A percentile compares a stretch with the other conserved stretches of the same genome.
These are phyloP conservation scores for Aegilops longissima DNA, from an alignment of 176 grass and related monocot genomes.

Conservation along the genomic window DNA sequence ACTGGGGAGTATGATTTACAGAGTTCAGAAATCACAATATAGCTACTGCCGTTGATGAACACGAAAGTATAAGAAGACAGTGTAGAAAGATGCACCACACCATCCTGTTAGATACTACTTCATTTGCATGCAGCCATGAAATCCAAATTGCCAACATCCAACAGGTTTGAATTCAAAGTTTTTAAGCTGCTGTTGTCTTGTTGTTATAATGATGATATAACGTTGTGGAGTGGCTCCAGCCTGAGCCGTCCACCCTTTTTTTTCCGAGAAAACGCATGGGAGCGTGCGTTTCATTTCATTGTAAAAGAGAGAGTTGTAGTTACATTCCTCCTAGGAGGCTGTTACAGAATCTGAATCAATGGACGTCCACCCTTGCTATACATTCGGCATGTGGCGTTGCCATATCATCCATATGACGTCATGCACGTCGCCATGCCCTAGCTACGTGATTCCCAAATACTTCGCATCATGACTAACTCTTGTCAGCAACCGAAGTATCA, in stretches of 20 bases:
- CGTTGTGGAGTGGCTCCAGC: not conserved
- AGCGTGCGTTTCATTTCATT: no score
- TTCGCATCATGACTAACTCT: not conserved
- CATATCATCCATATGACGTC: not conserved
- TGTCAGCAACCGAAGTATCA: not conserved
- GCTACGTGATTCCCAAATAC: not conserved
- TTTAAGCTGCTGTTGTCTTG: not conserved
- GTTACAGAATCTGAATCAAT: no score
- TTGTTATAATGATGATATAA: not conserved
- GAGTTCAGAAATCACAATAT: not conserved
- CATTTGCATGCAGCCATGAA: not conserved
- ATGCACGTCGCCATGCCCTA: not conserved
- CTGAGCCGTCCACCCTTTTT: not conserved
- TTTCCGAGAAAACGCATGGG: no score
- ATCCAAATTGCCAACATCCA: conserved; percentile 14
- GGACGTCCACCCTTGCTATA: not conserved
- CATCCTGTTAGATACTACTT: not conserved
- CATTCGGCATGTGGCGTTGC: not conserved
- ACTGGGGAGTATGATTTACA: conserved; percentile 1
- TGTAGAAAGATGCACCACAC: not conserved
- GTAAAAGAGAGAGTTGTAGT: no score
- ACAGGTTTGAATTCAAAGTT: not conserved
- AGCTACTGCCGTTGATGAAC: not conserved
- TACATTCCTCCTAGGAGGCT: no score
- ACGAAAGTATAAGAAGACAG: not conserved